These are phyloP conservation scores for Noccaea caerulescens DNA, from an alignment of 345 rosid genomes.

Conservation along the genomic window DNA sequence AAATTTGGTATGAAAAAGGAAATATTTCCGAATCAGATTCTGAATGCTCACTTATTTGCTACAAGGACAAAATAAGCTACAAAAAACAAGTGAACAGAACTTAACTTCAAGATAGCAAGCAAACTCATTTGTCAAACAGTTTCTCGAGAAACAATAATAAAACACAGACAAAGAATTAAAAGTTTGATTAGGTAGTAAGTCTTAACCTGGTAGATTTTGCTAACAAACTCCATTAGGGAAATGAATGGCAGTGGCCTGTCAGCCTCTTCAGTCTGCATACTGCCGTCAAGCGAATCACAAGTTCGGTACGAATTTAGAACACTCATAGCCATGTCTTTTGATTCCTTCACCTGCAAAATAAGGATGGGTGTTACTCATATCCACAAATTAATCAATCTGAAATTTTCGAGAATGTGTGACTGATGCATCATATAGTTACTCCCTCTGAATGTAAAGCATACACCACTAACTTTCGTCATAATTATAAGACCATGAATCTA, in stretches of 20 bases:
- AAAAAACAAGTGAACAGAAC: neutral
- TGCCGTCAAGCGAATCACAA: slow-evolving; percentile 59
- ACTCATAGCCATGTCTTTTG: slow-evolving; percentile 89
- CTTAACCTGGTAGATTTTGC: slow-evolving; percentile 86
- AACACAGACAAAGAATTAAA: slow-evolving; percentile 24
- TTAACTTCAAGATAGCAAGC: neutral
- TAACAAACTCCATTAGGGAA: slow-evolving; percentile 89
- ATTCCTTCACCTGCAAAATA: slow-evolving; percentile 72
- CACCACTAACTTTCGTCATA: slow-evolving; percentile 6
- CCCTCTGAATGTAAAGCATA: slow-evolving; percentile 14
- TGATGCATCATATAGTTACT: slow-evolving; percentile 19
- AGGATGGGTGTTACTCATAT: slow-evolving; percentile 24
- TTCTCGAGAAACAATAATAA: neutral
- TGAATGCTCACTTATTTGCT: slow-evolving; percentile 16
- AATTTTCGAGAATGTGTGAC: neutral
- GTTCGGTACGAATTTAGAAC: slow-evolving; percentile 65
- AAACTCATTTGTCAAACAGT: slow-evolving; percentile 9
- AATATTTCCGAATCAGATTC: neutral
- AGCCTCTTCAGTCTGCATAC: slow-evolving; percentile 59
- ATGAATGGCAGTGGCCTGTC: slow-evolving; percentile 65
- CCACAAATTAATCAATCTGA: slow-evolving; percentile 3
- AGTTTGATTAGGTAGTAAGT: neutral
- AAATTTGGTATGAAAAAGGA: slow-evolving; percentile 2
- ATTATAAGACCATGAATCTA: slow-evolving; percentile 11
- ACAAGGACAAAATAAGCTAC: neutral